Conservation (phyloP, 176 grass and related monocot species). For the Pharus latifolius region DNA sequence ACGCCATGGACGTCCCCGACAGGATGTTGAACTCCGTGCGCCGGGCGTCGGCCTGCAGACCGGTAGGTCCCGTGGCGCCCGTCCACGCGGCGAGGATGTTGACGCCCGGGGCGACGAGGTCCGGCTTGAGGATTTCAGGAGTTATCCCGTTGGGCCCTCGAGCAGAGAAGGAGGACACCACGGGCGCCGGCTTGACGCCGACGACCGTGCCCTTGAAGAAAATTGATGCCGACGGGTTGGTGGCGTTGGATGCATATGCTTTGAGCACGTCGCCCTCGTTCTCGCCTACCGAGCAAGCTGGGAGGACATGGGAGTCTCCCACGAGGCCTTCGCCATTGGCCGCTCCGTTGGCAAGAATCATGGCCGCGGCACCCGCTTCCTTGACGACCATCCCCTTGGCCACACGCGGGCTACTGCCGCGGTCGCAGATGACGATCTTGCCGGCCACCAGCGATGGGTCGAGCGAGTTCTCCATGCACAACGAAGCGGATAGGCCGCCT, state of each 20-base stretch:
- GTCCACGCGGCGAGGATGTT: constrained; percentile 98
- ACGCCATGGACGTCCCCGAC: constrained; percentile 93
- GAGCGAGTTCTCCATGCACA: constrained; percentile 97
- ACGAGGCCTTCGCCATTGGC: constrained; percentile 87
- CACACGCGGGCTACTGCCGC: constrained; percentile 91
- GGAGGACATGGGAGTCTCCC: constrained; percentile 82
- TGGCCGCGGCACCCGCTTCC: constrained; percentile 66
- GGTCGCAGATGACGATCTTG: constrained; percentile 89
- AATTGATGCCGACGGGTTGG: constrained; percentile 50
- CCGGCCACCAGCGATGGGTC: constrained; percentile 66
- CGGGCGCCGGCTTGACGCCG: constrained; percentile 81
- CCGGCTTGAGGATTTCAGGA: constrained; percentile 85
- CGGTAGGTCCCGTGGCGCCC: constrained; percentile 59
- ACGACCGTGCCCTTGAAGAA: constrained; percentile 66
- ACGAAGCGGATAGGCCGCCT: constrained; percentile 54
- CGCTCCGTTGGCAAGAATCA: constrained; percentile 73
- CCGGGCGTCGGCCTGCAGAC: constrained; percentile 43
- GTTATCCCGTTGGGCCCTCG: constrained; percentile 78
- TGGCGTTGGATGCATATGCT: constrained; percentile 32
- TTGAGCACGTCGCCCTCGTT: constrained; percentile 68
- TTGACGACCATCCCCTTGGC: constrained; percentile 89
- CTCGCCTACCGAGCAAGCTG: constrained; percentile 69
- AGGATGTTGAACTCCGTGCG: constrained; percentile 95
- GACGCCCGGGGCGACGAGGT: constrained; percentile 79
- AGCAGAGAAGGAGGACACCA: constrained; percentile 87